phyloP scores from a whole-genome alignment of 257 asterid species.

The Buddleja alternifolia region DNA sequence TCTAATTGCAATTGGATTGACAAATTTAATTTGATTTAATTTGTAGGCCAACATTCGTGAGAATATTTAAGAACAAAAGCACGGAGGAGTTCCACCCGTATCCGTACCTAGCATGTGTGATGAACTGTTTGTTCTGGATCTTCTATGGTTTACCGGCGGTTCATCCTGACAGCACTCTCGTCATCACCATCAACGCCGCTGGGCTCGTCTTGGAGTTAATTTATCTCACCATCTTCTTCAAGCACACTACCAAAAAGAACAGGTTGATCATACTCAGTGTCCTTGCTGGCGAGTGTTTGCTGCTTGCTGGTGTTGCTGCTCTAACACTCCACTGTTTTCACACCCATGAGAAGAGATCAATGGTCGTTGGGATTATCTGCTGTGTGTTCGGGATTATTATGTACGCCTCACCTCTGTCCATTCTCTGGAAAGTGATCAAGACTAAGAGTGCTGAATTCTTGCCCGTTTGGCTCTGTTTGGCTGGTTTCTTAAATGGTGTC shows the following conservation, averaged over 20 bases:
- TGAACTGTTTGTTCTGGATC: slow-evolving; percentile 76
- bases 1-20: background rate
- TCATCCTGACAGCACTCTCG: slow-evolving; percentile 58
- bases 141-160: slow-evolving; percentile 64
- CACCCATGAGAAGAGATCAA: slow-evolving; percentile 42
- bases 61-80: slow-evolving; percentile 51
- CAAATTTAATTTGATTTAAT: no score
- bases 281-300: slow-evolving; percentile 29
- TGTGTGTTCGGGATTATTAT: slow-evolving; percentile 57
- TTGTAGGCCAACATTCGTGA: slow-evolving; percentile 55
- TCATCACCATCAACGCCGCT: slow-evolving; percentile 51
- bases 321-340: slow-evolving; percentile 45
- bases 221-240: slow-evolving; percentile 52
- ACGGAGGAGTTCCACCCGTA: slow-evolving; percentile 74
- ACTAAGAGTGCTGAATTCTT: slow-evolving; percentile 63
- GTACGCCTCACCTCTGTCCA: slow-evolving; percentile 67
- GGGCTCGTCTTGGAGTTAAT: slow-evolving; percentile 49
- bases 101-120: slow-evolving; percentile 53
- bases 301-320: slow-evolving; percentile 28
- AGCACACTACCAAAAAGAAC: slow-evolving; percentile 32
- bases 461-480: slow-evolving; percentile 61
- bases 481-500: slow-evolving; percentile 57
- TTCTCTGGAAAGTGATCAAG: slow-evolving; percentile 44
- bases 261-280: slow-evolving; percentile 33
- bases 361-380: slow-evolving; percentile 55